A percentile compares a stretch with the other conserved stretches of the same genome.
phyloP scores from a whole-genome alignment of 164 flowering plant genomes.

The Piper betle region DNA sequence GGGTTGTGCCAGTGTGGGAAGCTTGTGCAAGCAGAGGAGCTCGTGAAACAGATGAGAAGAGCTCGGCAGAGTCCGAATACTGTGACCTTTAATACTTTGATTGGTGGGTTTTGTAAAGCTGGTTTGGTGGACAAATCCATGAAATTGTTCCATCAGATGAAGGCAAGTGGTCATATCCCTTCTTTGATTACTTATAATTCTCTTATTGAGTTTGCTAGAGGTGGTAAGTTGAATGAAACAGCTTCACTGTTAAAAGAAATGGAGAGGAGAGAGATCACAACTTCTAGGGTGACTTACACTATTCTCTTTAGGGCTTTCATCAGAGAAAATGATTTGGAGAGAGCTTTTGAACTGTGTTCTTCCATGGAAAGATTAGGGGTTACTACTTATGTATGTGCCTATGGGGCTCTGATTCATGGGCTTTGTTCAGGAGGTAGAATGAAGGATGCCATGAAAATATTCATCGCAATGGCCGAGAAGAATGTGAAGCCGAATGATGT shows the following conservation, averaged over 20 bases:
- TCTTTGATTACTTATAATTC: constrained; percentile 49
- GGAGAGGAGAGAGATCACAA: constrained; percentile 49
- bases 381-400: constrained; percentile 40
- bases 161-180: constrained; percentile 34
- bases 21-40: constrained; percentile 31
- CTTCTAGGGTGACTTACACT: constrained; percentile 56
- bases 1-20: constrained; percentile 38
- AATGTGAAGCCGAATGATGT: constrained; percentile 48
- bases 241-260: constrained; percentile 39
- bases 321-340: constrained; percentile 40
- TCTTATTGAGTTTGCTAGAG: constrained; percentile 36
- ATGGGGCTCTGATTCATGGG: constrained; percentile 52
- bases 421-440: constrained; percentile 49
- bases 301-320: constrained; percentile 40
- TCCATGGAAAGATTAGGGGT: constrained; percentile 48
- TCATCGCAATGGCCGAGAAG: constrained; percentile 31
- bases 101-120: constrained; percentile 42
- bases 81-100: constrained; percentile 44
- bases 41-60: constrained; percentile 29
- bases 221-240: constrained; percentile 22
- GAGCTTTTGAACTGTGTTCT: constrained; percentile 32
- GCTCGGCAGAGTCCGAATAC: constrained; percentile 34
- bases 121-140: constrained; percentile 39
- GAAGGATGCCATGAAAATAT: constrained; percentile 60
- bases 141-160: constrained; percentile 28